Evolutionary conservation across 768 basidiomycete species (phyloP).

Genomic region (Suillus lakei): DNA sequence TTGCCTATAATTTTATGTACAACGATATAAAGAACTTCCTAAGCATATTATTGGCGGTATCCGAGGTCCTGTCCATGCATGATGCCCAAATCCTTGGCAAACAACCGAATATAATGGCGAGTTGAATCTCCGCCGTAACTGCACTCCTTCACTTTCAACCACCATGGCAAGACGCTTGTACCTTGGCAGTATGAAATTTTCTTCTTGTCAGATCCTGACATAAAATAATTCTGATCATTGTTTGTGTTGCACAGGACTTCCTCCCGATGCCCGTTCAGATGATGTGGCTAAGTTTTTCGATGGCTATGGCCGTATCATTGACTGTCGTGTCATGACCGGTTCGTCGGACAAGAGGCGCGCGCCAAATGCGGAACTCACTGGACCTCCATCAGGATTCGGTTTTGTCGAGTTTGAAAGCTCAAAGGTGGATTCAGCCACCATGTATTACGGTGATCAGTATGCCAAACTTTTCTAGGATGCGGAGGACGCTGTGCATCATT

Average conservation of each 20-base stretch:
- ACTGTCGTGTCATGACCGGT: slow-evolving; percentile 96
- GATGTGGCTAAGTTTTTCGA: slow-evolving; percentile 91
- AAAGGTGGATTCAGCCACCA: slow-evolving; percentile 48
- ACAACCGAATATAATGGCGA: slow-evolving; percentile 5
- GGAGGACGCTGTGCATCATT: slow-evolving; percentile 87
- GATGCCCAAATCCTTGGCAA: slow-evolving; percentile 31
- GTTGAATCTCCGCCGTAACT: slow-evolving; percentile 38
- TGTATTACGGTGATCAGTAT: slow-evolving; percentile 8
- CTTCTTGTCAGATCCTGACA: slow-evolving; percentile 10
- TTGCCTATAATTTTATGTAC: slow-evolving; percentile 12
- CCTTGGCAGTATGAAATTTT: slow-evolving; percentile 68
- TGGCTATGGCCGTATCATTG: slow-evolving; percentile 85
- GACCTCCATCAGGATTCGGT: slow-evolving; percentile 71
- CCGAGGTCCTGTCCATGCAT: slow-evolving; percentile 32
- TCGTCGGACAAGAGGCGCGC: slow-evolving; percentile 32
- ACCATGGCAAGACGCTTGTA: slow-evolving; percentile 85
- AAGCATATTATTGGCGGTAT: slow-evolving; percentile 12
- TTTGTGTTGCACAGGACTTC: slow-evolving; percentile 59
- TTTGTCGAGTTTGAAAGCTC: slow-evolving; percentile 95
- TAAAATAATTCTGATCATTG: slow-evolving; percentile 8
- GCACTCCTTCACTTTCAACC: slow-evolving; percentile 35
- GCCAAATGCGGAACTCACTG: slow-evolving; percentile 24
- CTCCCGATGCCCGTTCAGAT: slow-evolving; percentile 79
- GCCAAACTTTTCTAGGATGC: slow-evolving; percentile 69
- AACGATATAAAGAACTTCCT: background rate